Evolutionary conservation across 495 filamentous ascomycete genomes (phyloP).

Genomic region (Hypoxylon lenormandii): DNA sequence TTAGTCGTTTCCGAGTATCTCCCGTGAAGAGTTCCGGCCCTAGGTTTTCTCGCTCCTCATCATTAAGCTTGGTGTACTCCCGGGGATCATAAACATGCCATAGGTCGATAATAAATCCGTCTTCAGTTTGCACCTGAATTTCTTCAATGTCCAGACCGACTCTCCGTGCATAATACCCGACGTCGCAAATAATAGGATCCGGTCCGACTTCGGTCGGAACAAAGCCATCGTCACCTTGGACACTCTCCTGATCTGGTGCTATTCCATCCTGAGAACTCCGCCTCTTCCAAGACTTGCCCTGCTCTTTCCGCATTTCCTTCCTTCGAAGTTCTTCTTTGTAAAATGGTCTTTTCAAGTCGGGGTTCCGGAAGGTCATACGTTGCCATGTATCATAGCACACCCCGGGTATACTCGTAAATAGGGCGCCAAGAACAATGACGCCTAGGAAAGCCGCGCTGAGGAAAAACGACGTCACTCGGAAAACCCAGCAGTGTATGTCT

Average conservation of each 20-base stretch:
- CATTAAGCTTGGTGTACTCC: constrained; percentile 67
- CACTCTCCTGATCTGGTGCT: constrained; percentile 54
- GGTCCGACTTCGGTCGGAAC: constrained; percentile 80
- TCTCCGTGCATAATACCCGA: constrained; percentile 85
- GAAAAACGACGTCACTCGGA: constrained; percentile 74
- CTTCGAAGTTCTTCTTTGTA: constrained; percentile 72
- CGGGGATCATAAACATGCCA: constrained; percentile 91
- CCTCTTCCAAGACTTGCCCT: constrained; percentile 71
- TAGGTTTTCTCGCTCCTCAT: constrained; percentile 54
- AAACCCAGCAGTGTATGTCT: constrained; percentile 71
- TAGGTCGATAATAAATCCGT: constrained; percentile 88
- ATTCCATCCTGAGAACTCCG: constrained; percentile 50
- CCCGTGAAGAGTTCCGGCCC: constrained; percentile 58
- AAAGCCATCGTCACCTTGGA: constrained; percentile 65
- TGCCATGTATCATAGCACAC: constrained; percentile 61
- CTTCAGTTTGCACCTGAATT: constrained; percentile 89
- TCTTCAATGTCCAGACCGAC: constrained; percentile 89
- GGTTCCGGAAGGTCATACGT: constrained; percentile 66
- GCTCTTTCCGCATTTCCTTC: constrained; percentile 64
- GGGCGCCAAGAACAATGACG: constrained; percentile 78
- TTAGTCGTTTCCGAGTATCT: constrained; percentile 24
- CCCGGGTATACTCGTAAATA: constrained; percentile 70
- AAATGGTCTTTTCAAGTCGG: constrained; percentile 72
- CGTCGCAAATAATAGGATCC: constrained; percentile 81
- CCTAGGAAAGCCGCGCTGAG: constrained; percentile 80